Percentiles rank a stretch among this genome's conserved stretches.
Conservation (phyloP, 192 early-diverging fungal genomes). For the Coemansia sp. region DNA sequence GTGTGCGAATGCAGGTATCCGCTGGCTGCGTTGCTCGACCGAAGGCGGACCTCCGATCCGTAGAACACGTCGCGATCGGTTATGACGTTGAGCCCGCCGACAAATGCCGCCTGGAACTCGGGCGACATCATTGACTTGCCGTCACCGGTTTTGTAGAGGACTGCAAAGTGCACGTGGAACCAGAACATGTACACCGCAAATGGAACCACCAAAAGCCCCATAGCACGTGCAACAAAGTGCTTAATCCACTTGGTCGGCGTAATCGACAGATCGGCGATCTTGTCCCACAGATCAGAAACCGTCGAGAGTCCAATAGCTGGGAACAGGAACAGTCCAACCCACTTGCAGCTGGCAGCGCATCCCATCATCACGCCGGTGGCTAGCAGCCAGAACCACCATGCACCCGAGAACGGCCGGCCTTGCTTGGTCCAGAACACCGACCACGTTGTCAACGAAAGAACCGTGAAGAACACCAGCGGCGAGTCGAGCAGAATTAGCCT, state of each 20-base stretch:
- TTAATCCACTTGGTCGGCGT: conserved; percentile 51
- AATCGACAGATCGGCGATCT: conserved; percentile 71
- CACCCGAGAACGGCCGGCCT: conserved; percentile 64
- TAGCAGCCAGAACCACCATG: conserved; percentile 93
- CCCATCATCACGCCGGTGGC: conserved; percentile 82
- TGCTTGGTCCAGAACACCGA: conserved; percentile 81
- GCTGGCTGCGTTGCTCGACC: conserved; percentile 41
- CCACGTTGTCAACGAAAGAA: conserved; percentile 80
- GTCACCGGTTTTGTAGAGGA: conserved; percentile 71
- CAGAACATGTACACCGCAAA: conserved; percentile 74
- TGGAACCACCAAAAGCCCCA: conserved; percentile 84
- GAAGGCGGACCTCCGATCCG: conserved; percentile 52
- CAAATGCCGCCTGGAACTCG: conserved; percentile 83
- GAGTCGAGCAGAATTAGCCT: conserved; percentile 92
- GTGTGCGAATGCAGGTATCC: conserved; percentile 63
- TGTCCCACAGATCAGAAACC: conserved; percentile 82
- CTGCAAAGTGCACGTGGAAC: conserved; percentile 90
- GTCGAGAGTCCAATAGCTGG: conserved; percentile 84
- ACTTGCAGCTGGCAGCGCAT: conserved; percentile 77
- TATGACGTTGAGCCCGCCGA: conserved; percentile 55
- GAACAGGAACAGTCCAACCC: conserved; percentile 93
- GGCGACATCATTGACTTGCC: conserved; percentile 92
- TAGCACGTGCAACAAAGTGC: conserved; percentile 83
- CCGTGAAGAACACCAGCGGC: conserved; percentile 87
- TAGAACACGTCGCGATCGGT: conserved; percentile 56